Base-by-base conservation (phyloP, 768 basidiomycete species). In the Hirschioporus abietinus region DNA sequence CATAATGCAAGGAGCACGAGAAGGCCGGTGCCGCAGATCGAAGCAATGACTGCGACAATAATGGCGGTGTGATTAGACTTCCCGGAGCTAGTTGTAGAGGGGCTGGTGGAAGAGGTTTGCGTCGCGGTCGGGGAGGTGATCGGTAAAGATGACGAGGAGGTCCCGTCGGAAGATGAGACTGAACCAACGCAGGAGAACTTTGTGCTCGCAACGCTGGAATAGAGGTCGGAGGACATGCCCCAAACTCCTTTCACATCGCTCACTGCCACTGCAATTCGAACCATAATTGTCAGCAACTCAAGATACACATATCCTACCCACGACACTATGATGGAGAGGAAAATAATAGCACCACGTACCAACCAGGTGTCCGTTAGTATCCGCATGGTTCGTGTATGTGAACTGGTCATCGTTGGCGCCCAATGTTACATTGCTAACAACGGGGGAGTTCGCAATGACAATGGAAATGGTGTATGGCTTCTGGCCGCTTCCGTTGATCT, bases 381-480 rank as follows among this genome's bases (percentile, higher is more conserved):
- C 71, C 7, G 78, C 81, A 7, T 80, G 76, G 66, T 83, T 78
- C 63, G 81, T 82, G 67, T 74, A 83, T 0, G 81, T 81, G 65
- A 81, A 79, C 1, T 66, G 68, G 66, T 82, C 75, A 66, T 80
- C 80, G 1, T 73, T 73, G 1, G 72, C 66, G 5, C 73, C 76
- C 64, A 83, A 71, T 1, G 79, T 79, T 34, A 80, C 76, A 68
- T 83, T 82, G 20, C 79, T 82, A 24, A 82, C 73, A 7, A 76
- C 72, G 0, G 78, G 74, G 0, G 81, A 79, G 63, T 76, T 74
- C 30, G 78, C 64, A 8, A 77, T 74, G 36, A 76, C 78, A 26
- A 86, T 66, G 0, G 78, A 80, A 18, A 84, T 66, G 15, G 69
- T 78, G 72, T 84, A 84, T 0, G 84, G 86, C 35, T 52, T 52